A percentile compares a stretch with the other conserved stretches of the same genome.
Conservation (phyloP, 129 eudicot species). For the Arctium minus region DNA sequence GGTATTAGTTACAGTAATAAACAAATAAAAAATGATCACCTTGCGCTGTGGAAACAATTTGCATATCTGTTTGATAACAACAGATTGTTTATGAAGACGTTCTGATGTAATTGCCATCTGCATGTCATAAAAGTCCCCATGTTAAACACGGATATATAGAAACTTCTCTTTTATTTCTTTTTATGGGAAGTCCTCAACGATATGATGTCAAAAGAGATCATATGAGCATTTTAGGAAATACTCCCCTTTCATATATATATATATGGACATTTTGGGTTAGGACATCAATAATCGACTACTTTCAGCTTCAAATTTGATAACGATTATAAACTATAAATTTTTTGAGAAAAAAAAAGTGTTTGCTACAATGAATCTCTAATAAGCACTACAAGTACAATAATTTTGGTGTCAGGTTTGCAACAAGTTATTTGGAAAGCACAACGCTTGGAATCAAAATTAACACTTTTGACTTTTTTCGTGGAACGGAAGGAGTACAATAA, state of each 20-base stretch:
- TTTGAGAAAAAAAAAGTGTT: too few relatives aligned
- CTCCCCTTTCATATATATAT: background rate
- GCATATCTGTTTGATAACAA: conserved; percentile 90
- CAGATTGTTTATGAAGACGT: conserved; percentile 89
- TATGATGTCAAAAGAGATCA: background rate
- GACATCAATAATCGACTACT: too few relatives aligned
- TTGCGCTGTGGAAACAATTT: conserved; percentile 91
- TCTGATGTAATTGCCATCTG: conserved; percentile 96
- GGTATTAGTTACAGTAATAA: background rate
- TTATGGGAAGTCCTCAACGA: background rate
- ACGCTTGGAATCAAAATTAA: background rate
- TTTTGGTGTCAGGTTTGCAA: background rate
- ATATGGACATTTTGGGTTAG: too few relatives aligned
- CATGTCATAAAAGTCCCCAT: conserved; percentile 23
- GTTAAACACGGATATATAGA: background rate
- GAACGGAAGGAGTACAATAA: background rate
- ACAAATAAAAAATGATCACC: conserved; percentile 34
- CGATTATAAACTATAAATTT: too few relatives aligned
- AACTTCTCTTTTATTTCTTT: background rate
- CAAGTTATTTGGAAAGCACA: background rate
- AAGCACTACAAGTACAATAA: background rate
- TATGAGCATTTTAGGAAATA: background rate
- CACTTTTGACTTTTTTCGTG: too few relatives aligned
- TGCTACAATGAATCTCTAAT: too few relatives aligned
- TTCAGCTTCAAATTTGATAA: too few relatives aligned